Evolutionary conservation across 2,329 filamentous ascomycete genomes (phyloP), one percentile per base, ranked within the genome.

Genomic region (Kalmusia sp.): DNA sequence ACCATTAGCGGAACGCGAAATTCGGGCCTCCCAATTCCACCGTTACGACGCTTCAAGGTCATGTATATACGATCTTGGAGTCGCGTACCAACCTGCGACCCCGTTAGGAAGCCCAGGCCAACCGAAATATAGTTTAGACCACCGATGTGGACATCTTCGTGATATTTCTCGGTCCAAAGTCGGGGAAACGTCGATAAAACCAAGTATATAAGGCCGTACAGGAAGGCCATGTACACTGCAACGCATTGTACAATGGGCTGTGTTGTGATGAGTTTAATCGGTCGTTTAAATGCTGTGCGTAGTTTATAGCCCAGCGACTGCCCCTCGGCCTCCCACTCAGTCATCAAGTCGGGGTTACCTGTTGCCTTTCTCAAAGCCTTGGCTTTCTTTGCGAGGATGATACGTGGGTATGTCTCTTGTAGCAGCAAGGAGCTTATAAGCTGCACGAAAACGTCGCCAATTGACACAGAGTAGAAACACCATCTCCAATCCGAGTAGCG

Each of bases 391-490:
- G 73, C 67, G 14, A 82, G 63, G 3, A 82, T 65, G 6, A 71
- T 55, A 0, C 77, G 76, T 2, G 72, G 72, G 59, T 79, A 80
- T 0, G 77, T 78, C 58, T 82, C 79, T n/a, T 63, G 62, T 56
- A 84, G 77, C 55, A 86, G 79, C 63, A 85, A 81, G 37, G 88
- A 71, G 9, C 86, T 86, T 1, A 80, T 70, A 12, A 81, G 45
- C 62, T 88, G 85, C 51, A 90, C 80, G 25, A 82, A 57, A 1
- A 78, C 85, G 55, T 84, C 82, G 3, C 74, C 72, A 51, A 89
- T 85, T 2, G 84, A 84, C 1, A 84, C 86, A 0, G 83, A 78
- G 73, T 82, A 88, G 74, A 90, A 90, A 7, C 84, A 81, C 87
- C 87, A 90, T 37, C 87, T 81, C 88, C 87, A 90, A 2, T 70